Evolutionary conservation across 352 stramenopile species (phyloP), one percentile per base, ranked within the genome.

Genomic region (Pythium grandisporangium): DNA sequence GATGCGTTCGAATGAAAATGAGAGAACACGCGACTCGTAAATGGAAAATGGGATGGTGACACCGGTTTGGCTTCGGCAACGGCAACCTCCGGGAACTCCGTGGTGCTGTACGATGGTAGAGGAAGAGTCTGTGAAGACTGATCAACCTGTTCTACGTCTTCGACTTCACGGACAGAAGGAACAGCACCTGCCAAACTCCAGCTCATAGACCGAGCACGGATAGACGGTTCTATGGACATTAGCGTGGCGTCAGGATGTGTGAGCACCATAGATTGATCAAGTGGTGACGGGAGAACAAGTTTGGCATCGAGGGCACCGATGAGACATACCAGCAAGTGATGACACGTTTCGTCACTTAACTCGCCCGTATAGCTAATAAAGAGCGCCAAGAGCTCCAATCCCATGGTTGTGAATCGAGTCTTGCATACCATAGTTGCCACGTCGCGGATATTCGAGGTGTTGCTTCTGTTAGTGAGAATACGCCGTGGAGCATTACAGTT

Each of bases 1-100:
- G 74, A 77, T 7, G 50, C 34, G 26, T 53, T 63, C 11, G 59
- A 69, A 16, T 86, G 70, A 13, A 91, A 72, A 16, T 70, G 69
- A n/a, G 74, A 91, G 14, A 88, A 43, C 19, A 91, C 63, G 14
- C 77, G 67, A n/a, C 74, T 84, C 2, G 74, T 85, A 44, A 91
- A 88, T 5, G 66, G 49, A 25, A 66, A 39, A 16, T 66, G 59
- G 5, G 64, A n/a, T n/a, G n/a, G 56, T 1, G 55, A 65, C 10
- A 57, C 32, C 11, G 42, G 36, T 24, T 61, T 61, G 23, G 32
- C 14, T 7, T 52, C 53, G 21, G 32, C 26, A 16, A n/a, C n/a
- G n/a, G 19, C 33, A 38, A 38, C 19, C 11, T 16, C 19, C 33
- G 11, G 13, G 33, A 38, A 38, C 33, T 38, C 33, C 19, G 11